Evolutionary conservation across 352 stramenopile species (phyloP).

Genomic region (Pythium guiyangense): DNA sequence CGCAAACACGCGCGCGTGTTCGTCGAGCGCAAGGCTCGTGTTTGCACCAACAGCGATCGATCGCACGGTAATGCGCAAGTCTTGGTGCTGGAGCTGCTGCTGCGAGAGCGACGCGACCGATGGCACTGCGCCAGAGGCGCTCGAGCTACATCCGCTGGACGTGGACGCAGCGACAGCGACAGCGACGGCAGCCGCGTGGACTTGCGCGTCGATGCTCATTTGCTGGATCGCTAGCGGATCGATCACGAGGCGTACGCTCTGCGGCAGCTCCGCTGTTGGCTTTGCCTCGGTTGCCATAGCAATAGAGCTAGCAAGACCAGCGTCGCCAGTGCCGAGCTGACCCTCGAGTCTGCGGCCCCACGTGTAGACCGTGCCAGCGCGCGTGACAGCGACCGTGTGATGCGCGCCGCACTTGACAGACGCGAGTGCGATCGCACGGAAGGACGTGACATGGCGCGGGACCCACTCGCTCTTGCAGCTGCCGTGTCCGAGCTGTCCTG

Average conservation of each 20-base stretch:
- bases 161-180: not conserved
- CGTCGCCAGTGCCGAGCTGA: slow-evolving; percentile 32
- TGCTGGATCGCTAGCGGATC: slow-evolving; percentile 23
- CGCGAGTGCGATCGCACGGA: slow-evolving; percentile 26
- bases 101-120: not conserved
- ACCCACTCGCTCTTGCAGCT: slow-evolving; percentile 49
- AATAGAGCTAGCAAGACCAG: not conserved
- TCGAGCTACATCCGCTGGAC: too few species aligned
- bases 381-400: slow-evolving; percentile 49
- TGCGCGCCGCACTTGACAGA: slow-evolving; percentile 29
- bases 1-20: slow-evolving; percentile 37
- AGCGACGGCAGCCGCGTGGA: slow-evolving; percentile 6
- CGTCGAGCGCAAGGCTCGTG: slow-evolving; percentile 35
- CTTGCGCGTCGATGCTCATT: slow-evolving; percentile 22
- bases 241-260: slow-evolving; percentile 17
- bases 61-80: slow-evolving; percentile 23
- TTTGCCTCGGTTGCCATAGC: not conserved
- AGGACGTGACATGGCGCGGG: slow-evolving; percentile 45
- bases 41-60: slow-evolving; percentile 28
- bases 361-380: slow-evolving; percentile 41
- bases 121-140: too few species aligned
- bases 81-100: slow-evolving; percentile 12
- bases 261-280: not conserved
- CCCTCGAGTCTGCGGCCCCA: slow-evolving; percentile 51
- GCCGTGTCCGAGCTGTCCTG: slow-evolving; percentile 58